These are phyloP conservation scores for Amaranthus cruentus DNA, from an alignment of 148 eudicot species.

Conservation along the genomic window DNA sequence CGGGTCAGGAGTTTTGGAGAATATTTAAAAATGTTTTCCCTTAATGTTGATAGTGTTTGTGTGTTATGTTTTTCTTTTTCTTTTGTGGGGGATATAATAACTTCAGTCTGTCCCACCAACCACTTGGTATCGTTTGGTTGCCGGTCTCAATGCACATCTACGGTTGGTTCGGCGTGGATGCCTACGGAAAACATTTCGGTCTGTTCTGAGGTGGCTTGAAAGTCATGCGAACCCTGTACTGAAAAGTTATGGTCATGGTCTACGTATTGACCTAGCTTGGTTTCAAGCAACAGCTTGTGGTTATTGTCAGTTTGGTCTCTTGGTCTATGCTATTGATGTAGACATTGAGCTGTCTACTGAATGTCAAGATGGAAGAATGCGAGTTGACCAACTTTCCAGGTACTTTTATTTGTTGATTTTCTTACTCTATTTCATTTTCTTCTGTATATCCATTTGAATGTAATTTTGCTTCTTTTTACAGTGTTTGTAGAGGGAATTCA, in stretches of 20 bases:
- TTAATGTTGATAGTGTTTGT: background rate
- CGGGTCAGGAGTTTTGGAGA: background rate
- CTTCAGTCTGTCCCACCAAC: constrained; percentile 85
- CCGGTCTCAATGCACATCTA: constrained; percentile 92
- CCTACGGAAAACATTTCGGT: constrained; percentile 61
- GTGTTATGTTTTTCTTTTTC: too few species aligned
- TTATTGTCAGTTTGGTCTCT: constrained; percentile 76
- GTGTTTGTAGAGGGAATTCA: constrained; percentile 33
- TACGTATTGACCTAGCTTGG: constrained; percentile 77
- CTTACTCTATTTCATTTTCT: background rate
- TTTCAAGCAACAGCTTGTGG: constrained; percentile 79
- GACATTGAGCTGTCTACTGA: constrained; percentile 38
- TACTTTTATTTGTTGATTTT: constrained; percentile 21
- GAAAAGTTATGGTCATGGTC: constrained; percentile 36
- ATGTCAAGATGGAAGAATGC: constrained; percentile 38
- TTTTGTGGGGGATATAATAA: background rate
- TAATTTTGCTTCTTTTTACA: constrained; percentile 16
- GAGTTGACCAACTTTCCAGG: constrained; percentile 47
- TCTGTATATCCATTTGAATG: background rate
- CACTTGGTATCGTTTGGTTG: constrained; percentile 93
- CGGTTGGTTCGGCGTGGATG: constrained; percentile 84
- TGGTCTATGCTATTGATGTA: constrained; percentile 56
- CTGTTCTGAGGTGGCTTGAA: constrained; percentile 75
- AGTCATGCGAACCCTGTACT: constrained; percentile 88
- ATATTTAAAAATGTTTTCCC: background rate